Percentiles rank a stretch among this genome's conserved stretches.
phyloP scores from a whole-genome alignment of 768 basidiomycete genomes.

The Chalciporus pseudorubinellus region DNA sequence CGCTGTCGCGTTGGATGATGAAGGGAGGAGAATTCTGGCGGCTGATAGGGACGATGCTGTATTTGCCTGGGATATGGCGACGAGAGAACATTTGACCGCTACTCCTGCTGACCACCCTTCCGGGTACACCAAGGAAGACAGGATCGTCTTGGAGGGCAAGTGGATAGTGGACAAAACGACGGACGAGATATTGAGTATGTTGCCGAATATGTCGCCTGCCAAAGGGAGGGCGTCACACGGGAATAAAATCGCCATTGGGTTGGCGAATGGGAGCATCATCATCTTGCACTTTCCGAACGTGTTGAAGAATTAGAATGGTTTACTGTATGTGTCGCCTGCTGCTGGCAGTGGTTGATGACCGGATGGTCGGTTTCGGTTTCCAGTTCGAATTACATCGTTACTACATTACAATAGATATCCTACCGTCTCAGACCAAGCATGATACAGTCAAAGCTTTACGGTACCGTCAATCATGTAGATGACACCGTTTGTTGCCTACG shows the following conservation, averaged over 20 bases:
- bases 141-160: slow-evolving; percentile 16
- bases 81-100: slow-evolving; percentile 16
- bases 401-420: no score
- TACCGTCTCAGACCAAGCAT: no score
- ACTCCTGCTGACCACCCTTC: slow-evolving; percentile 21
- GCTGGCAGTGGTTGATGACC: not conserved
- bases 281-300: slow-evolving; percentile 16
- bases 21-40: slow-evolving; percentile 20
- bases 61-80: slow-evolving; percentile 28
- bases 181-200: slow-evolving; percentile 11
- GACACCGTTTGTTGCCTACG: no score
- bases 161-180: slow-evolving; percentile 27
- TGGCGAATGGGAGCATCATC: slow-evolving; percentile 14
- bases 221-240: slow-evolving; percentile 21
- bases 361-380: no score
- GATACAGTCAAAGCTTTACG: no score
- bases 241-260: slow-evolving; percentile 25
- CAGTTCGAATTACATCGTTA: no score
- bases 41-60: slow-evolving; percentile 20
- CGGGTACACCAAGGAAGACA: slow-evolving; percentile 2
- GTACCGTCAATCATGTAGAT: no score
- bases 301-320: slow-evolving; percentile 1
- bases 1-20: slow-evolving; percentile 23
- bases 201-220: slow-evolving; percentile 31
- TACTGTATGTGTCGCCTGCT: not conserved